Percentiles rank a stretch among this genome's conserved stretches.
phyloP scores from a whole-genome alignment of 805 yeast species.

The Kuraishia cidri region DNA sequence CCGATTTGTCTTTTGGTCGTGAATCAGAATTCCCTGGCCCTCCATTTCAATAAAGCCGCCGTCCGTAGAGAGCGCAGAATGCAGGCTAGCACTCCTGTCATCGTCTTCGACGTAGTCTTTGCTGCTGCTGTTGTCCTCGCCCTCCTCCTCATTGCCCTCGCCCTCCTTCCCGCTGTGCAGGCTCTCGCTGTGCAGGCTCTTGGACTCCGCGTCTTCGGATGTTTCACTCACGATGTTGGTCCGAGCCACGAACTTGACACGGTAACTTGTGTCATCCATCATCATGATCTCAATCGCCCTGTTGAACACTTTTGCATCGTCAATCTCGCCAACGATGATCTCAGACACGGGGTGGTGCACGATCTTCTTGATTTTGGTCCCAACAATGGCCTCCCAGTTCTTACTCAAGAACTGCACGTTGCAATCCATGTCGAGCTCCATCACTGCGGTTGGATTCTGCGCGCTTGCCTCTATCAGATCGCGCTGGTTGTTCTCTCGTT shows the following conservation, averaged over 20 bases:
- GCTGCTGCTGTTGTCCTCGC: slow-evolving; percentile 4
- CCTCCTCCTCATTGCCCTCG: slow-evolving; percentile 4
- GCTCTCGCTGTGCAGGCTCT: neutral
- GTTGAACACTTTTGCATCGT: slow-evolving; percentile 59
- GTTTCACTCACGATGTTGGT: slow-evolving; percentile 15
- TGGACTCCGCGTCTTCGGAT: neutral
- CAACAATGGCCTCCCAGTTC: slow-evolving; percentile 75
- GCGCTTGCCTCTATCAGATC: slow-evolving; percentile 60
- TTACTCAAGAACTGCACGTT: slow-evolving; percentile 65
- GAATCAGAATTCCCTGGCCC: slow-evolving; percentile 88
- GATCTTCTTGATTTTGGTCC: slow-evolving; percentile 51
- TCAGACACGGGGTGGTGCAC: slow-evolving; percentile 47
- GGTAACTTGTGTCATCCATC: slow-evolving; percentile 65
- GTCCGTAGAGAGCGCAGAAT: slow-evolving; percentile 37
- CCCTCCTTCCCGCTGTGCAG: neutral
- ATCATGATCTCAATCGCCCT: slow-evolving; percentile 67
- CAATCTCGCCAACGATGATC: slow-evolving; percentile 53
- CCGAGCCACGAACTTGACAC: slow-evolving; percentile 63
- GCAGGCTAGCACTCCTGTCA: slow-evolving; percentile 5
- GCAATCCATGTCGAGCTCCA: slow-evolving; percentile 80
- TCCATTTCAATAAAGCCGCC: slow-evolving; percentile 68
- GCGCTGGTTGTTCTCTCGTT: no score
- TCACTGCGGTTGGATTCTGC: slow-evolving; percentile 63
- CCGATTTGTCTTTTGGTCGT: slow-evolving; percentile 41
- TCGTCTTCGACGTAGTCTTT: neutral